These are phyloP conservation scores for Ganoderma meredithae DNA, from an alignment of 1,284 basidiomycete genomes.

Conservation along the genomic window DNA sequence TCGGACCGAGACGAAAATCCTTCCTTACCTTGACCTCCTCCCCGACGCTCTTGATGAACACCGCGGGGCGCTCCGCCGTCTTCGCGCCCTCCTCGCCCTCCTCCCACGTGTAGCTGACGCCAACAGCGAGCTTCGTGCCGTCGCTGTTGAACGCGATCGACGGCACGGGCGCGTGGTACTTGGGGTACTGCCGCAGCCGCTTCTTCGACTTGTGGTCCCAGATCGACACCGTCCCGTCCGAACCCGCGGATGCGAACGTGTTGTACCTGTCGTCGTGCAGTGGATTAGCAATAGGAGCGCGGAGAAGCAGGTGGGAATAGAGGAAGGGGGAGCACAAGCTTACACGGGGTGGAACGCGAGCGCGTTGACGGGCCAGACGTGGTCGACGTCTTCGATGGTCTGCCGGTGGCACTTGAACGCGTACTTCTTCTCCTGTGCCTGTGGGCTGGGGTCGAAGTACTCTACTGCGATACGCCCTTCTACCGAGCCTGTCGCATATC, in stretches of 20 bases:
- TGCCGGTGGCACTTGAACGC: slow-evolving; percentile 98
- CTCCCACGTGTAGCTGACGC: slow-evolving; percentile 88
- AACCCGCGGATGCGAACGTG: slow-evolving; percentile 95
- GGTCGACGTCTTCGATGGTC: slow-evolving; percentile 90
- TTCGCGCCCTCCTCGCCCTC: slow-evolving; percentile 77
- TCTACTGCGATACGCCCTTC: slow-evolving; percentile 98
- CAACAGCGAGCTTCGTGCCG: slow-evolving; percentile 84
- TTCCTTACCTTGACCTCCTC: slow-evolving; percentile 63
- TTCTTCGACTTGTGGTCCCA: slow-evolving; percentile 99
- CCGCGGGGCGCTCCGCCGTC: slow-evolving; percentile 48
- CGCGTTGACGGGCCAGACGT: slow-evolving; percentile 97
- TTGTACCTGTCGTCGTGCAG: slow-evolving; percentile 67
- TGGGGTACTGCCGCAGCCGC: slow-evolving; percentile 88
- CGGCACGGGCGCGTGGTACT: slow-evolving; percentile 77
- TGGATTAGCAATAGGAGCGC: neutral
- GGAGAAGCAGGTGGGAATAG: neutral
- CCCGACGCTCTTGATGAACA: slow-evolving; percentile 47
- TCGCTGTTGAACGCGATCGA: slow-evolving; percentile 85
- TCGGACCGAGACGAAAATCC: too few relatives aligned
- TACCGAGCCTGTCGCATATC: slow-evolving; percentile 93
- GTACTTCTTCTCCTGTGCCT: slow-evolving; percentile 90
- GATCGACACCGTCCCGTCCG: slow-evolving; percentile 89
- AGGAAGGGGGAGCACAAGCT: slow-evolving; percentile 32
- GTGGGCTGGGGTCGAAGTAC: slow-evolving; percentile 88
- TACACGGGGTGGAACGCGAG: slow-evolving; percentile 93